phyloP scores from a whole-genome alignment of 306 rosid genomes.

The Cicer yamashitae region DNA sequence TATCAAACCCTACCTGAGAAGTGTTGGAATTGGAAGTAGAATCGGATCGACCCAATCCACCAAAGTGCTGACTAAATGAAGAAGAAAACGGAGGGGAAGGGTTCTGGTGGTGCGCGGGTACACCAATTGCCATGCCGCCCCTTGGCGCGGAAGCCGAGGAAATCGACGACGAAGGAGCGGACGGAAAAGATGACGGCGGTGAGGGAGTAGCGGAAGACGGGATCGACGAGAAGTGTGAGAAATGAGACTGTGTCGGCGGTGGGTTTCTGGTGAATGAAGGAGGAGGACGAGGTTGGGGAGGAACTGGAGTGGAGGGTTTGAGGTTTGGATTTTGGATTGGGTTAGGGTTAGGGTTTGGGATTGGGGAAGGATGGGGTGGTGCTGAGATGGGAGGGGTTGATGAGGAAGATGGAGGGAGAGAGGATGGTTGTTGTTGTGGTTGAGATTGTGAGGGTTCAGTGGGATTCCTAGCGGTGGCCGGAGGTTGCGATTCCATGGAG shows the following conservation, averaged over 20 bases:
- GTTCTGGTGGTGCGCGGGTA: conserved; percentile 75
- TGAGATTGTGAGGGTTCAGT: conserved; percentile 47
- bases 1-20: conserved; percentile 60
- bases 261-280: conserved; percentile 57
- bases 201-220: conserved; percentile 54
- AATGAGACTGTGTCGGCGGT: conserved; percentile 53
- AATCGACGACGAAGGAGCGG: conserved; percentile 50
- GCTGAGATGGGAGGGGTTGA: conserved; percentile 50
- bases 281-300: conserved; percentile 62
- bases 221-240: conserved; percentile 57
- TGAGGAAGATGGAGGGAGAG: conserved; percentile 45
- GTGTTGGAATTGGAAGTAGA: conserved; percentile 57
- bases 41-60: conserved; percentile 76
- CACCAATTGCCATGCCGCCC: conserved; percentile 81
- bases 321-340: conserved; percentile 55
- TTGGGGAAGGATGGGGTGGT: conserved; percentile 44
- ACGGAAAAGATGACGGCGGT: conserved; percentile 48
- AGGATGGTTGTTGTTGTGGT: conserved; percentile 26
- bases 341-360: conserved; percentile 49
- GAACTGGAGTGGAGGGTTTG: conserved; percentile 46
- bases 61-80: conserved; percentile 80
- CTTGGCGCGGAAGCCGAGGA: conserved; percentile 55
- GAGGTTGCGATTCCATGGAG: conserved; percentile 56
- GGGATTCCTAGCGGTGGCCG: conserved; percentile 44
- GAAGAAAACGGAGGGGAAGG: conserved; percentile 71